Conservation (phyloP, 1,284 basidiomycete genomes). For the Apiotrichum montevideense region DNA sequence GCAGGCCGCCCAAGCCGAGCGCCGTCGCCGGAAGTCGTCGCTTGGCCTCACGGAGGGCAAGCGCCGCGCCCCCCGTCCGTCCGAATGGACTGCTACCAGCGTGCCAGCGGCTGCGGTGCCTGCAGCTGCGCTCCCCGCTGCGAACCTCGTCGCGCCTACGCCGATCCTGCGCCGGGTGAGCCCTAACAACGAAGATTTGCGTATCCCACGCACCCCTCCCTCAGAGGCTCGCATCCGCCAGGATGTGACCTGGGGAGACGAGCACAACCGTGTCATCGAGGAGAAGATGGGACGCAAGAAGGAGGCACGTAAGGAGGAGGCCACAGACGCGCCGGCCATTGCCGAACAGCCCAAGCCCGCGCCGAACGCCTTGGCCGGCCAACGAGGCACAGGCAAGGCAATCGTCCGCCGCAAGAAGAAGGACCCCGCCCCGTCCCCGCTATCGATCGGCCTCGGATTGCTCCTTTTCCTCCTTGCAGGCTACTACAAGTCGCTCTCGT, state of each 20-base stretch:
- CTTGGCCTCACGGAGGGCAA: conserved; percentile 13
- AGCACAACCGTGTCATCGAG: conserved; percentile 30
- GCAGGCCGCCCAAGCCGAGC: conserved; percentile 41
- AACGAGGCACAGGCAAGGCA: conserved; percentile 7
- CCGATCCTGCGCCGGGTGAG: conserved; percentile 28
- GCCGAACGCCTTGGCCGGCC: neutral
- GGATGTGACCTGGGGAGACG: conserved; percentile 21
- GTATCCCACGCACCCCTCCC: conserved; percentile 25
- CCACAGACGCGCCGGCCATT: neutral
- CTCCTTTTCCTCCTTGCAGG: conserved; percentile 49
- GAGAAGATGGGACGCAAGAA: conserved; percentile 23
- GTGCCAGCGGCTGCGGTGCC: neutral
- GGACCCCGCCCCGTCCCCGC: conserved; percentile 34
- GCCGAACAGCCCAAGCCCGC: no score
- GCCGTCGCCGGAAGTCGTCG: conserved; percentile 37
- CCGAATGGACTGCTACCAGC: conserved; percentile 19
- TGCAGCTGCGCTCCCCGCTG: neutral
- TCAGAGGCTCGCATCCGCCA: conserved; percentile 15
- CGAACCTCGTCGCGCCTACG: conserved; percentile 3
- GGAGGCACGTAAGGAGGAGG: neutral
- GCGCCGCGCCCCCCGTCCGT: conserved; percentile 13
- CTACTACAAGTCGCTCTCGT: conserved; percentile 54
- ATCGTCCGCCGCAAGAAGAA: conserved; percentile 7
- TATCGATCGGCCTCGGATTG: conserved; percentile 48
- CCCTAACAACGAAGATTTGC: conserved; percentile 33